Percentiles rank a stretch among this genome's conserved stretches.
phyloP scores from a whole-genome alignment of 768 basidiomycete species.

The Kwoniella shandongensis region DNA sequence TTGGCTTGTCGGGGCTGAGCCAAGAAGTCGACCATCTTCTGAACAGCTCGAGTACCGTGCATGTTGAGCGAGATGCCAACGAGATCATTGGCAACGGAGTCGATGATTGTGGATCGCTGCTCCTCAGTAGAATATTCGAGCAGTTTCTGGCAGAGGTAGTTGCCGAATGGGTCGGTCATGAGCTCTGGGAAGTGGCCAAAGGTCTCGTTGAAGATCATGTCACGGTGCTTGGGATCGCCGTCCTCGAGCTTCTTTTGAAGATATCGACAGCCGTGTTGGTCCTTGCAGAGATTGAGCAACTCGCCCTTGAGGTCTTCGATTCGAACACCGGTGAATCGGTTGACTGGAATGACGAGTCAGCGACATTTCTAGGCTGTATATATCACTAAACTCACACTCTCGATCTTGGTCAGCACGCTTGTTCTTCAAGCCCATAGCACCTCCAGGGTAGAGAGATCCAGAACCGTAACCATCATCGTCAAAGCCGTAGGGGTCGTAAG shows the following conservation, averaged over 20 bases:
- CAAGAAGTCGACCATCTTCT: conserved; percentile 99
- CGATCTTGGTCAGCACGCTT: conserved; percentile 91
- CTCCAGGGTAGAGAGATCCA: conserved; percentile 51
- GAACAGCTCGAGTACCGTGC: conserved; percentile 98
- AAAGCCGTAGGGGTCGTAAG: conserved; percentile 49
- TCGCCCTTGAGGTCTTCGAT: conserved; percentile 95
- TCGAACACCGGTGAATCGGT: conserved; percentile 92
- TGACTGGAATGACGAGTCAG: conserved; percentile 61
- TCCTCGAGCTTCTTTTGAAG: conserved; percentile 99
- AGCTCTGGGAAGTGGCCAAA: conserved; percentile 96
- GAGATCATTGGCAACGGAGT: conserved; percentile 93
- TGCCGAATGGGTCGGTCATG: conserved; percentile 99
- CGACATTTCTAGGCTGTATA: too few species aligned
- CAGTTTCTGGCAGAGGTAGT: conserved; percentile 97
- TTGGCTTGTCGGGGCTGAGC: conserved; percentile 70
- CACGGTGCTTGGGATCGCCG: conserved; percentile 88
- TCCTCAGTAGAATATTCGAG: conserved; percentile 97
- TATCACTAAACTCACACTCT: conserved; percentile 62
- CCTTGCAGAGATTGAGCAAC: conserved; percentile 91
- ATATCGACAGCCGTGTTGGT: conserved; percentile 98
- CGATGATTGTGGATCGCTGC: conserved; percentile 93
- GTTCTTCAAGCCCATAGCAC: conserved; percentile 75
- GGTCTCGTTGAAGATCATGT: conserved; percentile 99
- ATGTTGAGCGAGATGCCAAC: conserved; percentile 98
- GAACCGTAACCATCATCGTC: conserved; percentile 53